phyloP scores from a whole-genome alignment of 306 rosid genomes.

The Sechiopsis laciniata region DNA sequence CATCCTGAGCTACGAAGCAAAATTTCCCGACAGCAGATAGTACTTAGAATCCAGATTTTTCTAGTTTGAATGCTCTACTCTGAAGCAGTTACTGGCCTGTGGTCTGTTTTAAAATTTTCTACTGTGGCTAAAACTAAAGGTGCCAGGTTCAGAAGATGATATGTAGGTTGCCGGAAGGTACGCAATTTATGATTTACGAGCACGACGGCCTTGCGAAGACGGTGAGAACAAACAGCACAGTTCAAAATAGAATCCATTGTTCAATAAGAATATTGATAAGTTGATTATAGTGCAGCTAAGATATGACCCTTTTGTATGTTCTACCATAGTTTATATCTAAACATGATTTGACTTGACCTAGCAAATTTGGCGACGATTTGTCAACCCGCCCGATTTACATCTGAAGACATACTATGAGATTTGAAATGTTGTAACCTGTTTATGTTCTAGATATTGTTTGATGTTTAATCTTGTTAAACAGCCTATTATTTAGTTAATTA shows the following conservation, averaged over 20 bases:
- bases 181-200: background rate
- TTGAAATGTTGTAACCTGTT: background rate
- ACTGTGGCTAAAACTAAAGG: background rate
- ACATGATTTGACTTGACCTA: background rate
- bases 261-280: constrained; percentile 10
- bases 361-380: background rate
- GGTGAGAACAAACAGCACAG: background rate
- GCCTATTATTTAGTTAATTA: too few species aligned
- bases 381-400: background rate
- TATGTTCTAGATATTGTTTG: background rate
- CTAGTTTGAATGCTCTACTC: background rate
- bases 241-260: background rate
- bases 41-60: background rate
- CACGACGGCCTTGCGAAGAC: background rate
- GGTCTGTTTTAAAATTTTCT: background rate
- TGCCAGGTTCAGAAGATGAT: background rate
- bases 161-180: background rate
- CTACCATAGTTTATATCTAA: background rate
- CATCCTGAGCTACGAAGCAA: constrained; percentile 16
- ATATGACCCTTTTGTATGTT: constrained; percentile 2
- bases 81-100: background rate
- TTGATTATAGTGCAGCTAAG: background rate
- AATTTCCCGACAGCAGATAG: constrained; percentile 18
- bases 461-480: background rate
- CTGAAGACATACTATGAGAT: background rate